These are phyloP conservation scores for Tetracladium marchalianum DNA, from an alignment of 495 filamentous ascomycete species.

Conservation along the genomic window DNA sequence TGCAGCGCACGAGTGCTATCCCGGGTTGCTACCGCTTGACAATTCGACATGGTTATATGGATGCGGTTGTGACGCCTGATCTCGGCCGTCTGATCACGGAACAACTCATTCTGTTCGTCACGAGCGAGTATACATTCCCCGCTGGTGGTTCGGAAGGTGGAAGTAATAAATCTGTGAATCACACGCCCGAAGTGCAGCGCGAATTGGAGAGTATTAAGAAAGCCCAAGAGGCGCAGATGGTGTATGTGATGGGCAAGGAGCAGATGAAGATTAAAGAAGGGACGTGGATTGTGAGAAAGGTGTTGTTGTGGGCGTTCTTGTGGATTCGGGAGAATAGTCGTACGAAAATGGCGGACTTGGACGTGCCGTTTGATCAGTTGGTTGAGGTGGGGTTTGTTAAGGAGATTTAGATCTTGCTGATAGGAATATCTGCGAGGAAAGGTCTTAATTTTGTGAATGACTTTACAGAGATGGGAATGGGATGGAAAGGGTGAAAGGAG, in stretches of 20 bases:
- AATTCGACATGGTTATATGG: conserved; percentile 60
- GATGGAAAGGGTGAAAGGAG: too few relatives aligned
- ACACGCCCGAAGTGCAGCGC: conserved; percentile 26
- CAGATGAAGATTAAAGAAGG: conserved; percentile 46
- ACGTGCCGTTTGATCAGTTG: conserved; percentile 48
- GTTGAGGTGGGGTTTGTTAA: conserved; percentile 67
- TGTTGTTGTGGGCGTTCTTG: conserved; percentile 47
- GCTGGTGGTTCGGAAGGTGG: neutral
- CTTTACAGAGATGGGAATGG: neutral
- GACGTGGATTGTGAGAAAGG: conserved; percentile 32
- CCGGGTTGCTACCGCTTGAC: conserved; percentile 56
- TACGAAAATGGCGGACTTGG: conserved; percentile 50
- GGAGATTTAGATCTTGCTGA: conserved; percentile 37
- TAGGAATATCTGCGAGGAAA: too few relatives aligned
- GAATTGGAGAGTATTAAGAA: conserved; percentile 42
- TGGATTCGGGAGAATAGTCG: conserved; percentile 64
- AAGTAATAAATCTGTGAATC: conserved; percentile 15
- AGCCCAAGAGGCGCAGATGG: conserved; percentile 49
- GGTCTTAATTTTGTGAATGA: neutral
- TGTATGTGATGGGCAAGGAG: conserved; percentile 68
- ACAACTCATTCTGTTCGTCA: conserved; percentile 44
- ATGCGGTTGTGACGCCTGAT: conserved; percentile 53
- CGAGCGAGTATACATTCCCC: conserved; percentile 22
- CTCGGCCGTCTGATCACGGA: conserved; percentile 49
- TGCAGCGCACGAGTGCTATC: conserved; percentile 29